Base-by-base conservation (phyloP, 2,329 filamentous ascomycete genomes). In the Sarocladium oryzae region DNA sequence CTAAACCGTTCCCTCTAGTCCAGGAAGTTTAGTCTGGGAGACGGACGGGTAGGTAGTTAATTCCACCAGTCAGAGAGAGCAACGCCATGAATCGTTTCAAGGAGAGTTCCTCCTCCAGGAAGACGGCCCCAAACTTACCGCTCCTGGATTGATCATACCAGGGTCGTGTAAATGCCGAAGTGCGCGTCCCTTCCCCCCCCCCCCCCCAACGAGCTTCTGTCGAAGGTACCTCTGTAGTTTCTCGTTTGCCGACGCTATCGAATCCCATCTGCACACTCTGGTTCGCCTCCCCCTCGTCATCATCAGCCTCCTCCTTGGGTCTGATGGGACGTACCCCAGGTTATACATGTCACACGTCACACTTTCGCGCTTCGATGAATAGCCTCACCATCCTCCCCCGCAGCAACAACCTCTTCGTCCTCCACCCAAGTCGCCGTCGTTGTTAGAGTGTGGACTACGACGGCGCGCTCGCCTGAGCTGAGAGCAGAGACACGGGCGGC, bases 161-260 rank as follows among this genome's bases (percentile, higher is more conserved):
- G n/a, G 11, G 43, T 32, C 9, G 26, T 48, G 28, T 32, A 48
- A 15, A 48, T 20, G 4, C 16, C 26, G 33, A 48, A 33, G n/a
- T 45, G 40, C 21, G 23, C 28, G 5, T n/a, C n/a, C n/a, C n/a
- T n/a, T n/a, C n/a, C n/a, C n/a, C n/a, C n/a, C n/a, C n/a, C n/a
- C n/a, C n/a, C n/a, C n/a, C n/a, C 23, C 43, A 6, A 48, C 43
- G 21, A 48, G 33, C 26, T 48, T 33, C 26, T 48, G 43, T 26
- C 43, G 33, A 21, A 48, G 43, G 9, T 18, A 48, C 15, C 43
- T 48, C 15, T 45, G 40, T 24, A 45, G 18, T 8, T 28, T 45
- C 7, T 45, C 24, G 15, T 16, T 45, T n/a, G 23, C 40, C 30
- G 21, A 45, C 40, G 40, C 43, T 48, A n/a, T 33, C 28, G 10